These are phyloP conservation scores for Liriodendron chinense DNA, from an alignment of 164 flowering plant species.

Conservation along the genomic window DNA sequence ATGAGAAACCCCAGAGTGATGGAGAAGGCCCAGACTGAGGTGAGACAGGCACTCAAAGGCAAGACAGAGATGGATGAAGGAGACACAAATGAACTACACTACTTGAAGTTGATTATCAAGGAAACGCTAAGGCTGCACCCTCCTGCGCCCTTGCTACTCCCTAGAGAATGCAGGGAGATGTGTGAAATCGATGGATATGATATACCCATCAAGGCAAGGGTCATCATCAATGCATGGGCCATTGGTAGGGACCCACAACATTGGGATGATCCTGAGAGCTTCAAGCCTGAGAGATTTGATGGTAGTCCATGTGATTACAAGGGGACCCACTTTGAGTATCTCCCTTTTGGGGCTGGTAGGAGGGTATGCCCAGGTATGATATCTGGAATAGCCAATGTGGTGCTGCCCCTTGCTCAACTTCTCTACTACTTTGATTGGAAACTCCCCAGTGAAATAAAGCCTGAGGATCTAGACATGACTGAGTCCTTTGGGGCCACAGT, in stretches of 20 bases:
- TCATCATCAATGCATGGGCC: slow-evolving; percentile 37
- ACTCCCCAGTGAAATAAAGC: slow-evolving; percentile 12
- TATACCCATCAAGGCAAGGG: slow-evolving; percentile 29
- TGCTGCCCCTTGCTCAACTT: slow-evolving; percentile 20
- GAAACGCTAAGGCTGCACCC: slow-evolving; percentile 38
- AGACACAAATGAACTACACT: slow-evolving; percentile 20
- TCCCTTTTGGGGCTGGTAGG: slow-evolving; percentile 32
- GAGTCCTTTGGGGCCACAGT: slow-evolving; percentile 20
- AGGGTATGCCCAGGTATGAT: slow-evolving; percentile 26
- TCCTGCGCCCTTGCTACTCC: slow-evolving; percentile 33
- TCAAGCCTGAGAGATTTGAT: slow-evolving; percentile 24
- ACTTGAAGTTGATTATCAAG: slow-evolving; percentile 25
- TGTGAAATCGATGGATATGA: slow-evolving; percentile 32
- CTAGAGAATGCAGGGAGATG: slow-evolving; percentile 29
- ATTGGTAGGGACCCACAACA: slow-evolving; percentile 31
- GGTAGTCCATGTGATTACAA: slow-evolving; percentile 16
- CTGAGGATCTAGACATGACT: slow-evolving; percentile 21
- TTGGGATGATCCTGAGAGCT: slow-evolving; percentile 20
- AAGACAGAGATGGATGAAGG: slow-evolving; percentile 20
- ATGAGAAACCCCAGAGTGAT: slow-evolving; percentile 25
- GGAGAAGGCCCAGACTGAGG: slow-evolving; percentile 31
- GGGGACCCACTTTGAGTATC: slow-evolving; percentile 20
- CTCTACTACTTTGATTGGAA: slow-evolving; percentile 23
- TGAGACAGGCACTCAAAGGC: slow-evolving; percentile 13
- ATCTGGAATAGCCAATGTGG: slow-evolving; percentile 14